Percentiles rank a stretch among this genome's conserved stretches.
Conservation (phyloP, 1,139 yeast genomes). For the Torulaspora pretoriensis region DNA sequence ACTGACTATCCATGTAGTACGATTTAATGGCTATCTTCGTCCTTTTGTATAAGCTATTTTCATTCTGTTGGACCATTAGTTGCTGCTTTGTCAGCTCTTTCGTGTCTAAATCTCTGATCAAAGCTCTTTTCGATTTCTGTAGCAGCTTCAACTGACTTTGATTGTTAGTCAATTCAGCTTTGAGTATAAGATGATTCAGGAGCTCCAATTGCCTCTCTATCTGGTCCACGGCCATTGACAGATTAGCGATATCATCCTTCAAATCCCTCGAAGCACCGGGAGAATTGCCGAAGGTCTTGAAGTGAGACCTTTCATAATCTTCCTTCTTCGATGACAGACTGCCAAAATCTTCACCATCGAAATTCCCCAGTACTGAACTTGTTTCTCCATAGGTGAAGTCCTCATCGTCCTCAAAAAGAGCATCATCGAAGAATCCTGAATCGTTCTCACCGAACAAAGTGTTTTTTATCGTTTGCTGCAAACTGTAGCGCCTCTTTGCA, state of each 20-base stretch:
- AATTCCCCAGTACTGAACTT: conserved; percentile 2
- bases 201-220: conserved; percentile 60
- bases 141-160: conserved; percentile 63
- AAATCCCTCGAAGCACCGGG: conserved; percentile 42
- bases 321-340: neutral
- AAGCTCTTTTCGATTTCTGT: conserved; percentile 58
- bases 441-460: conserved; percentile 22
- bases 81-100: conserved; percentile 78
- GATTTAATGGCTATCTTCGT: conserved; percentile 64
- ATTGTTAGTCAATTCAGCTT: conserved; percentile 81
- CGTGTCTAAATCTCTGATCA: conserved; percentile 63
- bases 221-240: conserved; percentile 49
- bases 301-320: neutral
- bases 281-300: conserved; percentile 31
- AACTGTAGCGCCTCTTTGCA: neutral
- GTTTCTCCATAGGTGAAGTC: conserved; percentile 5
- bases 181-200: conserved; percentile 60
- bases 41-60: conserved; percentile 70
- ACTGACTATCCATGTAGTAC: conserved; percentile 49
- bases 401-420: conserved; percentile 12
- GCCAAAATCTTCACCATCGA: conserved; percentile 5
- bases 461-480: conserved; percentile 5
- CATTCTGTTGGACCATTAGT: conserved; percentile 76
- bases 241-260: conserved; percentile 55
- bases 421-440: conserved; percentile 5